phyloP scores from a whole-genome alignment of 306 rosid genomes.

The Rosa rugosa region DNA sequence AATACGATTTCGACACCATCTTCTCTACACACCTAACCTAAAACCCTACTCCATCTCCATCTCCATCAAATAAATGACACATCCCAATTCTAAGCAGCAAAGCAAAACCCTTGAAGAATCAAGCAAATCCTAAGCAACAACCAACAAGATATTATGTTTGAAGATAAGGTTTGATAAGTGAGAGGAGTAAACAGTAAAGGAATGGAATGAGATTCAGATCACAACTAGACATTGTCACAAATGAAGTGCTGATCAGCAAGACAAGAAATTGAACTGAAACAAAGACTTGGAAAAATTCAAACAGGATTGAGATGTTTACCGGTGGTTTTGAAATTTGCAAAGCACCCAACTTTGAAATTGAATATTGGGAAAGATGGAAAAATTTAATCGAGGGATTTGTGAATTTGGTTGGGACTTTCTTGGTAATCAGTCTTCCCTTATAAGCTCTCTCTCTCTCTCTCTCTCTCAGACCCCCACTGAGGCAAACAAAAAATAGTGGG shows the following conservation, averaged over 20 bases:
- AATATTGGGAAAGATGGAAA: slow-evolving; percentile 11
- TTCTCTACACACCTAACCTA: neutral
- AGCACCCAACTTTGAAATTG: slow-evolving; percentile 18
- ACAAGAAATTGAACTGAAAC: slow-evolving; percentile 18
- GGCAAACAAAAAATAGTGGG: slow-evolving; percentile 44
- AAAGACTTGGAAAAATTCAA: slow-evolving; percentile 13
- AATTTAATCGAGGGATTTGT: neutral
- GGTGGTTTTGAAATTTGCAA: slow-evolving; percentile 28
- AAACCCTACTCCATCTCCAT: slow-evolving; percentile 15
- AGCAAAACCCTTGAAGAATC: neutral
- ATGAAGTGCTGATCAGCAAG: neutral
- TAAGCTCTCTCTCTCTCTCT: slow-evolving; percentile 29
- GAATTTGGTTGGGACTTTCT: slow-evolving; percentile 39
- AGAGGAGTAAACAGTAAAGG: slow-evolving; percentile 36
- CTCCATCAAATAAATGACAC: slow-evolving; percentile 23
- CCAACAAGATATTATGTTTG: neutral
- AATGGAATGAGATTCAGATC: slow-evolving; percentile 55
- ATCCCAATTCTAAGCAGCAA: slow-evolving; percentile 28
- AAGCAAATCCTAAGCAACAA: slow-evolving; percentile 1
- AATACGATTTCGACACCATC: slow-evolving; percentile 72
- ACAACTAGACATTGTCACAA: slow-evolving; percentile 37
- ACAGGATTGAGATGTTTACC: slow-evolving; percentile 39
- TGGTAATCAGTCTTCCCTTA: slow-evolving; percentile 27
- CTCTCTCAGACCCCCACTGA: slow-evolving; percentile 30
- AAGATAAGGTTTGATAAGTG: slow-evolving; percentile 36